Percentiles rank a stretch among this genome's conserved stretches.
Evolutionary conservation across 1,284 basidiomycete species (phyloP).

Genomic region (Pyrrhoderma noxium): DNA sequence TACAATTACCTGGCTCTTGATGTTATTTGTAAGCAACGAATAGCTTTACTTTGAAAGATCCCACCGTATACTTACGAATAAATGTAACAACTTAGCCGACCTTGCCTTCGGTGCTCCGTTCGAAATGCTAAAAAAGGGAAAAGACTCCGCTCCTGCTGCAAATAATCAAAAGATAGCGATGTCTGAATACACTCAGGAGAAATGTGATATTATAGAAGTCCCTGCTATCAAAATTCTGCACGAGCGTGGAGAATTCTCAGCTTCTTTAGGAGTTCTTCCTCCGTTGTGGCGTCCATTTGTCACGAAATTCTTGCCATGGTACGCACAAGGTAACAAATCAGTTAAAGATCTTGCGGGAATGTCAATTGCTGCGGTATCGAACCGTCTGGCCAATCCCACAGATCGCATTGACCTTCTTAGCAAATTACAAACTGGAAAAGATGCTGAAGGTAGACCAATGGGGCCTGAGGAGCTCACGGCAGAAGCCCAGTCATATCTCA

Average conservation of each 20-base stretch:
- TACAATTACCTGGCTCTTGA: slow-evolving; percentile 84
- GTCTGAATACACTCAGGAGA: slow-evolving; percentile 47
- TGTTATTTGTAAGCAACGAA: slow-evolving; percentile 49
- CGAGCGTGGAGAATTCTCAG: slow-evolving; percentile 82
- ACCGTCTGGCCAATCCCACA: slow-evolving; percentile 14
- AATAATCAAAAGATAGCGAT: slow-evolving; percentile 43
- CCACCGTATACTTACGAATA: not conserved
- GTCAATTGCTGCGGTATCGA: slow-evolving; percentile 57
- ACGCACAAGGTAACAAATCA: slow-evolving; percentile 48
- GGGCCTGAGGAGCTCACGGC: slow-evolving; percentile 40
- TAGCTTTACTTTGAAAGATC: not conserved
- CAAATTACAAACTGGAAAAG: slow-evolving; percentile 30
- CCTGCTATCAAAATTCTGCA: slow-evolving; percentile 86
- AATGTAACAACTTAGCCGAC: slow-evolving; percentile 42
- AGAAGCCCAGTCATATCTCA: slow-evolving; percentile 43
- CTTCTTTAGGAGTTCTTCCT: slow-evolving; percentile 54
- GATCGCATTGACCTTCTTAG: slow-evolving; percentile 14
- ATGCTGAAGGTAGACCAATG: slow-evolving; percentile 40
- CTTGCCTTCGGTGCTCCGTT: slow-evolving; percentile 84
- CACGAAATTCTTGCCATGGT: slow-evolving; percentile 67
- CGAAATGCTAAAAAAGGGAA: slow-evolving; percentile 77
- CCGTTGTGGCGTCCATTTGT: slow-evolving; percentile 58
- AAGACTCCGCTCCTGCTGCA: slow-evolving; percentile 65
- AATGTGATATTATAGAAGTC: slow-evolving; percentile 66
- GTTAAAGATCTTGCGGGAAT: slow-evolving; percentile 47